Base-by-base conservation (phyloP, 495 filamentous ascomycete genomes). In the Penicillium mononematosum region DNA sequence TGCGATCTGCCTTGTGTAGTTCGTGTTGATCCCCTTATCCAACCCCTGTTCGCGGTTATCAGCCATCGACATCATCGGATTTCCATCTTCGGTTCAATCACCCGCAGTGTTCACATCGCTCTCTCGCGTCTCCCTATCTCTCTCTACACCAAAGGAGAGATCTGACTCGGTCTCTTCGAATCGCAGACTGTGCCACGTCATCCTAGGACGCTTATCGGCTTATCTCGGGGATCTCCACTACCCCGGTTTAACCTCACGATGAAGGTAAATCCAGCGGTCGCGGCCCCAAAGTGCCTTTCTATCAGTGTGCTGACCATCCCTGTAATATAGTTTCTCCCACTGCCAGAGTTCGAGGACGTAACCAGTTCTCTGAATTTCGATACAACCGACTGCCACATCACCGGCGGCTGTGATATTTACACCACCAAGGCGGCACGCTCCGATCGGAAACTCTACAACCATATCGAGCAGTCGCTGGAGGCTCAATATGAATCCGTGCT, bases 371-470 rank as follows among this genome's bases (percentile, higher is more conserved):
- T 99, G 62, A 96, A 93, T 64, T 98, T 98, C 78, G 87, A 92
- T 64, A 98, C 94, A 2, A 81, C 86, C 14, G 92, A 97, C 68
- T 91, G 88, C 64, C 88, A 92, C 62, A 87, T 98, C 60, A 83
- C 88, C 12, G 94, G 94, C 53, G 87, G 90, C 45, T 96, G 92
- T 78, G 94, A 99, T 70, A 82, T 97, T 19, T 99, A 96, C 78
- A 97, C 91, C 8, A 98, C 92, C 36, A 98, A 98, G 74, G 91
- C 94, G 14, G 91, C 93, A 43, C 89, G 92, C 38, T 81, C 84
- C 62, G 95, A 99, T 72, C 96, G 96, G 79, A 97, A 96, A 72
- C 79, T 98, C 3, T 98, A 98, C 81, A 93, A 93, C 70, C 86
- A 86, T 59, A 96, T 99, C 68, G 91, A 96, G 62, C 82, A 90